Percentiles rank a stretch among this genome's conserved stretches.
These are phyloP conservation scores for Aspergillus sclerotialis DNA, from an alignment of 2,329 filamentous ascomycete species.

Conservation along the genomic window DNA sequence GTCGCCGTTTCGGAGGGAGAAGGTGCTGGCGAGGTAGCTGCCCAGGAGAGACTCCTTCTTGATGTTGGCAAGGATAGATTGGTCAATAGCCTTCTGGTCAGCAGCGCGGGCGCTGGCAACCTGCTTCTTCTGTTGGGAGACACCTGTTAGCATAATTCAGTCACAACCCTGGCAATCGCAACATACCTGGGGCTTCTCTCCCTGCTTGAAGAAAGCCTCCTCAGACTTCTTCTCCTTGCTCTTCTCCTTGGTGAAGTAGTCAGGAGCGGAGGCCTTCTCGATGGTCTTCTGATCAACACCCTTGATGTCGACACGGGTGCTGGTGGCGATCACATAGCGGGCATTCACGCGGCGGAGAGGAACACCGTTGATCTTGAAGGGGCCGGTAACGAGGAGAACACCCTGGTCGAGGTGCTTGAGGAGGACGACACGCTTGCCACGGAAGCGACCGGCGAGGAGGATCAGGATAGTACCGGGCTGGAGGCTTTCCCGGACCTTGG, in stretches of 20 bases:
- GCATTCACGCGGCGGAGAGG: slow-evolving; percentile 70
- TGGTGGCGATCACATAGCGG: slow-evolving; percentile 46
- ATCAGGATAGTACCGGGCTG: slow-evolving; percentile 95
- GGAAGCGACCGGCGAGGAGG: slow-evolving; percentile 98
- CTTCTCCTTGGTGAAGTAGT: slow-evolving; percentile 98
- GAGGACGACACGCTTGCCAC: slow-evolving; percentile 98
- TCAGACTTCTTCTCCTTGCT: slow-evolving; percentile 86
- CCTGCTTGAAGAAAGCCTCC: slow-evolving; percentile 99
- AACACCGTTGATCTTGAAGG: slow-evolving; percentile 99
- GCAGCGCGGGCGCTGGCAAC: slow-evolving; percentile 82
- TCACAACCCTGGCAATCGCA: too few relatives aligned
- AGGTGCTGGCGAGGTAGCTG: slow-evolving; percentile 90
- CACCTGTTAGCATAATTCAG: too few relatives aligned
- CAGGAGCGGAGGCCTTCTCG: slow-evolving; percentile 79
- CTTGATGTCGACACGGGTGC: slow-evolving; percentile 52
- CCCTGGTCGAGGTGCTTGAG: slow-evolving; percentile 96
- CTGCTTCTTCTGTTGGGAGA: slow-evolving; percentile 91
- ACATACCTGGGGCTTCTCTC: slow-evolving; percentile 93
- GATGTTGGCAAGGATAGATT: slow-evolving; percentile 88
- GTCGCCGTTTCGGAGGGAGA: slow-evolving; percentile 99
- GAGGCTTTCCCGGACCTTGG: slow-evolving; percentile 81
- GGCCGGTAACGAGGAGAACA: slow-evolving; percentile 96
- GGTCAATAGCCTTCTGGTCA: slow-evolving; percentile 98
- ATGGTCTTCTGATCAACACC: slow-evolving; percentile 66
- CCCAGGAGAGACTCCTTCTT: slow-evolving; percentile 96